Conservation (phyloP, 495 filamentous ascomycete species). For the Daldinia grandis region DNA sequence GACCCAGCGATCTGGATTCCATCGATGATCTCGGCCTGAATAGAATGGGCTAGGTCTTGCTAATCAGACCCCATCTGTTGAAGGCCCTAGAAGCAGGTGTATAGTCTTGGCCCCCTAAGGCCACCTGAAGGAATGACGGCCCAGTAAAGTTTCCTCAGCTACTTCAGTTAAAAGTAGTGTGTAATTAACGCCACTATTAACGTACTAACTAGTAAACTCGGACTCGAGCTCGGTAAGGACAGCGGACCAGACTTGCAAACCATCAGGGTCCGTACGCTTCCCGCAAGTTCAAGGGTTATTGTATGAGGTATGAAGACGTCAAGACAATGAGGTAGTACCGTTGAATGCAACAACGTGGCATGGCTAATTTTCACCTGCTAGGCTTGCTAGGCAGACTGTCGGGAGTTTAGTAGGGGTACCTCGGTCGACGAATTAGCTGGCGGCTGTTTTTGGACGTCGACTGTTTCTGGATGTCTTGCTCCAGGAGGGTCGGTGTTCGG, state of each 20-base stretch:
- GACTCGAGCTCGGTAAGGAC: neutral
- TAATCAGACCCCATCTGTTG: neutral
- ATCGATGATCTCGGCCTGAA: neutral
- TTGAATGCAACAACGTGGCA: constrained; percentile 8
- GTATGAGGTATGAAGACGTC: neutral
- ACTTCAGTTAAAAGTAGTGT: neutral
- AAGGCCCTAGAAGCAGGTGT: neutral
- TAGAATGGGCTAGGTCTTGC: neutral
- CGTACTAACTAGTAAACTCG: neutral
- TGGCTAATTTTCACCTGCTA: constrained; percentile 7
- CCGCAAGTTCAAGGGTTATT: constrained; percentile 4
- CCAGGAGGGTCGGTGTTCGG: constrained; percentile 21
- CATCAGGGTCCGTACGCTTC: neutral
- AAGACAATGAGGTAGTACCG: neutral
- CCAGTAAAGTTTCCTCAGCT: neutral
- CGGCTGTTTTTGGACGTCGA: neutral
- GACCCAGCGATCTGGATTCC: constrained; percentile 5
- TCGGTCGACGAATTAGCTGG: constrained; percentile 5
- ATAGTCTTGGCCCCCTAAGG: neutral
- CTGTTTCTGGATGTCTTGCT: constrained; percentile 18
- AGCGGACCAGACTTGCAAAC: neutral
- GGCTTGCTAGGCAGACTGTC: neutral
- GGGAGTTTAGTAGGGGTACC: neutral
- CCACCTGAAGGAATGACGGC: constrained; percentile 1
- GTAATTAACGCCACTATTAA: neutral